These are phyloP conservation scores for Pythium biforme DNA, from an alignment of 352 stramenopile species.

Conservation along the genomic window DNA sequence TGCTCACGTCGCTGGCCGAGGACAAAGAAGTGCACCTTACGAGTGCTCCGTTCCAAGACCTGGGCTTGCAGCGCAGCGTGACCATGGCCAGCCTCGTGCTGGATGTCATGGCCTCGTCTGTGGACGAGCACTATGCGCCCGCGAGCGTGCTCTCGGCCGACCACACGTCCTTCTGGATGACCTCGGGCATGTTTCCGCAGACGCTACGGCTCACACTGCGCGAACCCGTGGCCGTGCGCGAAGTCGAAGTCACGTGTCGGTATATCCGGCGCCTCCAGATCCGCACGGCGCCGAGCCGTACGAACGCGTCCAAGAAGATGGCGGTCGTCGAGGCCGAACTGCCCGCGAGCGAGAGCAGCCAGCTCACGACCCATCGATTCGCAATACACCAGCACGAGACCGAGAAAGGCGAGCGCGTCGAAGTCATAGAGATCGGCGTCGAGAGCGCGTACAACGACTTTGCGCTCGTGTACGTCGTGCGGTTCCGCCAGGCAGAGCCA, in stretches of 20 bases:
- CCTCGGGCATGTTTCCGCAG: conserved; percentile 69
- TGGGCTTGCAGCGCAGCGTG: conserved; percentile 30
- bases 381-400: conserved; percentile 16
- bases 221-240: conserved; percentile 50
- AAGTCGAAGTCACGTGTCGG: conserved; percentile 69
- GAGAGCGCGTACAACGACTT: conserved; percentile 69
- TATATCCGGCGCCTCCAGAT: conserved; percentile 63
- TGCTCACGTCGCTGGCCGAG: conserved; percentile 55
- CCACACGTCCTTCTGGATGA: conserved; percentile 64
- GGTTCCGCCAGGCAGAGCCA: conserved; percentile 24
- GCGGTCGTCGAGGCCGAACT: conserved; percentile 38
- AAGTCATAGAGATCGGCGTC: conserved; percentile 69
- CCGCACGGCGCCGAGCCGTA: conserved; percentile 38
- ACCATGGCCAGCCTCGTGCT: conserved; percentile 36
- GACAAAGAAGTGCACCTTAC: conserved; percentile 58
- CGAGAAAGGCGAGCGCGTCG: conserved; percentile 18
- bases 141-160: conserved; percentile 55
- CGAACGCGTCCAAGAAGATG: conserved; percentile 29
- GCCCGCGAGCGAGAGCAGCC: conserved; percentile 36
- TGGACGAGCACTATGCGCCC: conserved; percentile 46
- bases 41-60: conserved; percentile 18
- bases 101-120: conserved; percentile 70
- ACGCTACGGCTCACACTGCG: conserved; percentile 62
- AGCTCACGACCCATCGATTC: conserved; percentile 58
- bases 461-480: conserved; percentile 64